These are phyloP conservation scores for Tricladium varicosporioides DNA, from an alignment of 2,329 filamentous ascomycete species.

Conservation along the genomic window DNA sequence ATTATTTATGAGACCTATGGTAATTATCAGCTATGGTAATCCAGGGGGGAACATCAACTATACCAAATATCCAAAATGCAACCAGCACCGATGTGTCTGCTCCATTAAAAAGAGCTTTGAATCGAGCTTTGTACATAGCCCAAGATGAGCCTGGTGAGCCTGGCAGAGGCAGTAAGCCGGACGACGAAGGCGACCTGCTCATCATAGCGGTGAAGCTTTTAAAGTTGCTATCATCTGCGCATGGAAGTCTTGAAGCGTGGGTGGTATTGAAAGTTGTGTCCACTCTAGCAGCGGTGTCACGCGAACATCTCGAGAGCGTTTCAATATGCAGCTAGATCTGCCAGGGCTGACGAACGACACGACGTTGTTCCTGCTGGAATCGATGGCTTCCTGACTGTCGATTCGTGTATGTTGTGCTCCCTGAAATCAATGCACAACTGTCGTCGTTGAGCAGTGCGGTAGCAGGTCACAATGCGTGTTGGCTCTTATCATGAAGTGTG, in stretches of 20 bases:
- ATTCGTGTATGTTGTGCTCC: neutral
- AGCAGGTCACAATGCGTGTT: no score
- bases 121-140: slow-evolving; percentile 67
- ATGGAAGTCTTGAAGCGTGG: neutral
- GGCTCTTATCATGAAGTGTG: no score
- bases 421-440: no score
- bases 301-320: neutral
- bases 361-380: neutral
- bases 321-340: neutral
- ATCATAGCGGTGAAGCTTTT: slow-evolving; percentile 4
- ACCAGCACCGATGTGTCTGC: slow-evolving; percentile 69
- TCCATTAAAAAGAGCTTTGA: slow-evolving; percentile 62
- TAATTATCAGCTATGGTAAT: neutral
- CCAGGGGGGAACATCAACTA: slow-evolving; percentile 18
- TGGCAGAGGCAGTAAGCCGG: slow-evolving; percentile 52
- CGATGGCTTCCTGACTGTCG: neutral
- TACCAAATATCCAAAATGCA: slow-evolving; percentile 95
- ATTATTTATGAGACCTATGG: slow-evolving; percentile 84
- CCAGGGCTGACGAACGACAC: neutral
- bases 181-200: slow-evolving; percentile 26
- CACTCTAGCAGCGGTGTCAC: neutral
- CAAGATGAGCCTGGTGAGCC: slow-evolving; percentile 65
- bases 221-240: neutral
- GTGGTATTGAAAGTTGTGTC: neutral
- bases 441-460: no score